phyloP scores from a whole-genome alignment of 768 basidiomycete species.

The Hysterangium stoloniferum region DNA sequence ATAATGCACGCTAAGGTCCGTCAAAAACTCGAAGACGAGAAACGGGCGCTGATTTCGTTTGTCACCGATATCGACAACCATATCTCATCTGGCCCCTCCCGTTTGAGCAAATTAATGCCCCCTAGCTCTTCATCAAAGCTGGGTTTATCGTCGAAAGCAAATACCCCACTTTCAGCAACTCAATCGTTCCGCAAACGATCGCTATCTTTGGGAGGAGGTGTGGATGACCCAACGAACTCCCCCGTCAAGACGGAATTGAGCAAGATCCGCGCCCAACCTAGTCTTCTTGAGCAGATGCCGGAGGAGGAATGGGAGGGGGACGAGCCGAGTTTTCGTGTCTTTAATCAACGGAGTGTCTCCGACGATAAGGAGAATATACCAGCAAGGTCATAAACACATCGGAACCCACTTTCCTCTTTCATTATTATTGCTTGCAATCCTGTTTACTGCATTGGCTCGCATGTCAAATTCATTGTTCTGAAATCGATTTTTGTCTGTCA shows the following conservation, averaged over 20 bases:
- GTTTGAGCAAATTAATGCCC: conserved; percentile 7
- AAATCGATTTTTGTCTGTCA: too few species aligned
- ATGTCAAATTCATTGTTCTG: too few species aligned
- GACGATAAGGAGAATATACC: conserved; percentile 23
- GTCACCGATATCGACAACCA: conserved; percentile 66
- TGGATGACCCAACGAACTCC: conserved; percentile 35
- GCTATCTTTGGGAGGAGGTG: conserved; percentile 10
- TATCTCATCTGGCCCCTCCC: conserved; percentile 38
- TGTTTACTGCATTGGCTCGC: neutral
- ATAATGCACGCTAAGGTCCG: conserved; percentile 34
- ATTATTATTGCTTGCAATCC: neutral
- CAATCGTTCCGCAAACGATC: neutral
- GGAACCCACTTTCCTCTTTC: neutral
- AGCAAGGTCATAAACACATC: neutral
- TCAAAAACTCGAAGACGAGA: conserved; percentile 65
- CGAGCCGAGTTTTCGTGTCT: conserved; percentile 44
- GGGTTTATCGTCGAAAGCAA: neutral
- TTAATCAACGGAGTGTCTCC: conserved; percentile 21
- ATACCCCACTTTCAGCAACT: conserved; percentile 13
- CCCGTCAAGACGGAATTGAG: conserved; percentile 42
- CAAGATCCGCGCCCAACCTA: conserved; percentile 30
- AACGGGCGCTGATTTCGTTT: conserved; percentile 69
- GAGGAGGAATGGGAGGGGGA: conserved; percentile 43
- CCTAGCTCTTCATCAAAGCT: neutral
- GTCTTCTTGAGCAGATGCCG: conserved; percentile 52